These are phyloP conservation scores for Margaritispora aquatica DNA, from an alignment of 495 filamentous ascomycete species.

Conservation along the genomic window DNA sequence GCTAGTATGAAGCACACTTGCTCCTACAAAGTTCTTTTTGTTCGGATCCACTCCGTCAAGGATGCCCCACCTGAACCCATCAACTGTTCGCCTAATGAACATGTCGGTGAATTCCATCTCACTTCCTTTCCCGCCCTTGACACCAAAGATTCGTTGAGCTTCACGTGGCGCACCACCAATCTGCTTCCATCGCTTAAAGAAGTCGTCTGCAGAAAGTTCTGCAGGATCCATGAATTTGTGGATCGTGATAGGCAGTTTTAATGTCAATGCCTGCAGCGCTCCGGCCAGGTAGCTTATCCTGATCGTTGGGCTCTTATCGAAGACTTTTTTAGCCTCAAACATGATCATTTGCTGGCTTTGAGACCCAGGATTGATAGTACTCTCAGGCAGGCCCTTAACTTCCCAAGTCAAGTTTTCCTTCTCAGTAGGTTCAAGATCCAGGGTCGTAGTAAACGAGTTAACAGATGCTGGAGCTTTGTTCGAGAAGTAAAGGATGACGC, in stretches of 20 bases:
- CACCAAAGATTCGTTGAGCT: slow-evolving; percentile 75
- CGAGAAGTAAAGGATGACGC: slow-evolving; percentile 89
- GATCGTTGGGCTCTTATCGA: slow-evolving; percentile 81
- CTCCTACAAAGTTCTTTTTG: slow-evolving; percentile 86
- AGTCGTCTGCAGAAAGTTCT: slow-evolving; percentile 76
- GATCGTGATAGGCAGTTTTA: slow-evolving; percentile 81
- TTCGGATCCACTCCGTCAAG: slow-evolving; percentile 85
- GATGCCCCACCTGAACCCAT: slow-evolving; percentile 84
- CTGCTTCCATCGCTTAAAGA: slow-evolving; percentile 98
- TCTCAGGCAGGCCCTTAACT: slow-evolving; percentile 82
- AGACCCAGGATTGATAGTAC: slow-evolving; percentile 60
- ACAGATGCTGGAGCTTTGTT: slow-evolving; percentile 84
- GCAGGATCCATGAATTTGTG: slow-evolving; percentile 97
- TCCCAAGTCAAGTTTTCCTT: slow-evolving; percentile 69
- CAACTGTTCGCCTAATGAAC: slow-evolving; percentile 62
- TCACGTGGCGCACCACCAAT: slow-evolving; percentile 87
- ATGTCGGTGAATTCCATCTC: slow-evolving; percentile 43
- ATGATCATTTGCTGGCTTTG: slow-evolving; percentile 94
- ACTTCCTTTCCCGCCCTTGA: slow-evolving; percentile 39
- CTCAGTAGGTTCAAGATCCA: slow-evolving; percentile 70
- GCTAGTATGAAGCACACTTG: slow-evolving; percentile 79
- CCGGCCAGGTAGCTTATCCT: slow-evolving; percentile 92
- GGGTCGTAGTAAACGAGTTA: slow-evolving; percentile 85
- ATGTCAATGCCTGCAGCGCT: slow-evolving; percentile 84
- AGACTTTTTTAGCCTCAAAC: slow-evolving; percentile 79